These are phyloP conservation scores for Apostasia shenzhenica DNA, from an alignment of 106 monocot genomes.

Conservation along the genomic window DNA sequence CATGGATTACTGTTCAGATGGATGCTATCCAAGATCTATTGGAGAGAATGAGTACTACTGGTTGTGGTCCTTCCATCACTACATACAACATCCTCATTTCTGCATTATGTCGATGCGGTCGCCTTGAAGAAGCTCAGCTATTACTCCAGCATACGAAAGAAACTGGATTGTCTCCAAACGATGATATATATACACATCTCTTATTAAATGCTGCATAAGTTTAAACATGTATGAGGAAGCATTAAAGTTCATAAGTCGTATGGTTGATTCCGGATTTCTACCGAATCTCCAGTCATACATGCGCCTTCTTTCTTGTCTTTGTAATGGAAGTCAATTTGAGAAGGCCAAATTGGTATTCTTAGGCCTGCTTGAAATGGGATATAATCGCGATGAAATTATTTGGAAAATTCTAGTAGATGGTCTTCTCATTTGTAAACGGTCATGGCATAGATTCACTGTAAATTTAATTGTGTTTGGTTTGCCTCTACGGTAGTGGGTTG, in stretches of 20 bases:
- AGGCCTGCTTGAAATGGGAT: conserved; percentile 13
- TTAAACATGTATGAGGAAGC: conserved; percentile 6
- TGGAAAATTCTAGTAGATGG: conserved; percentile 25
- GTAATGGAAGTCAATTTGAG: conserved; percentile 17
- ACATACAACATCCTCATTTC: conserved; percentile 19
- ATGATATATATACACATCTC: conserved; percentile 14
- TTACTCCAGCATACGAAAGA: conserved; percentile 9
- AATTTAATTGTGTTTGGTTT: too few relatives aligned
- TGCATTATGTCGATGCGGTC: conserved; percentile 9
- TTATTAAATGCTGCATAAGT: conserved; percentile 15
- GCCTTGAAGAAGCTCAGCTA: conserved; percentile 10
- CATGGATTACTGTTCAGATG: conserved; percentile 6
- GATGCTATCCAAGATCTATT: conserved; percentile 11
- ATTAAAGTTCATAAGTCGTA: conserved; percentile 4
- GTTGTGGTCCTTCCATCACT: conserved; percentile 1
- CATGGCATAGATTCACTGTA: too few relatives aligned
- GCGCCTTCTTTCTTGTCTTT: conserved; percentile 11
- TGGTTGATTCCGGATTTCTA: conserved; percentile 9
- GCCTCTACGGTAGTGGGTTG: too few relatives aligned
- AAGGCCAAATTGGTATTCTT: conserved; percentile 6
- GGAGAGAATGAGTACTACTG: conserved; percentile 9
- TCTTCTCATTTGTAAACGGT: neutral
- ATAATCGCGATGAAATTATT: conserved; percentile 21
- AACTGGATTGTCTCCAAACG: conserved; percentile 9
- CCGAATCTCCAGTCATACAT: conserved; percentile 14